Evolutionary conservation across 2,329 filamentous ascomycete genomes (phyloP).

Genomic region (Penicillium psychrosexuale): DNA sequence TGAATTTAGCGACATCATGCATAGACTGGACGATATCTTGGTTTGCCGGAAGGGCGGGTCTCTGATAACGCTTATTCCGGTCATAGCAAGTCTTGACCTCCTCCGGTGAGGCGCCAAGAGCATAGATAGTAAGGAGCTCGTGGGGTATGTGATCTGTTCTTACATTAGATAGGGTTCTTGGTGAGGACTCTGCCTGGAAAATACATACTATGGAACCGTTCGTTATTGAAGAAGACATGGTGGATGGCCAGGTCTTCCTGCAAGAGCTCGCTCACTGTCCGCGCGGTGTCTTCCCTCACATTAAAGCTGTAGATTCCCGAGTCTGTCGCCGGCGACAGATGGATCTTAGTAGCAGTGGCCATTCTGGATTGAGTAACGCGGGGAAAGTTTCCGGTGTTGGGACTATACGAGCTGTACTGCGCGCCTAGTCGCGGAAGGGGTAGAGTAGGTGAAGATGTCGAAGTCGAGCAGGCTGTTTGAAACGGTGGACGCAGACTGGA

Average conservation of each 20-base stretch:
- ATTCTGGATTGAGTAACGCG: constrained; percentile 30
- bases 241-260: constrained; percentile 70
- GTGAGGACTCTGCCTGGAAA: background rate
- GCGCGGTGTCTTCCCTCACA: constrained; percentile 58
- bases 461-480: background rate
- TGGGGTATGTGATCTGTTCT: constrained; percentile 69
- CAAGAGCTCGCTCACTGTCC: constrained; percentile 63
- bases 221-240: constrained; percentile 76
- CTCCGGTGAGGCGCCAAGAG: constrained; percentile 63
- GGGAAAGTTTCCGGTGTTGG: background rate
- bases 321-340: constrained; percentile 43
- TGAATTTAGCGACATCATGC: constrained; percentile 55
- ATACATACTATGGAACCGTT: constrained; percentile 64
- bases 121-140: constrained; percentile 71
- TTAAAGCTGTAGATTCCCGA: constrained; percentile 47
- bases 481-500: background rate
- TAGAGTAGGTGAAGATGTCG: background rate
- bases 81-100: constrained; percentile 64
- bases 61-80: constrained; percentile 65
- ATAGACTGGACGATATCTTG: constrained; percentile 55
- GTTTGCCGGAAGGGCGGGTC: constrained; percentile 49
- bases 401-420: background rate
- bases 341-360: constrained; percentile 49
- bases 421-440: constrained; percentile 2
- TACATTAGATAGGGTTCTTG: constrained; percentile 2